Evolutionary conservation across 352 stramenopile genomes (phyloP), one percentile per base, ranked within the genome.

Genomic region (Pythium apleroticum): DNA sequence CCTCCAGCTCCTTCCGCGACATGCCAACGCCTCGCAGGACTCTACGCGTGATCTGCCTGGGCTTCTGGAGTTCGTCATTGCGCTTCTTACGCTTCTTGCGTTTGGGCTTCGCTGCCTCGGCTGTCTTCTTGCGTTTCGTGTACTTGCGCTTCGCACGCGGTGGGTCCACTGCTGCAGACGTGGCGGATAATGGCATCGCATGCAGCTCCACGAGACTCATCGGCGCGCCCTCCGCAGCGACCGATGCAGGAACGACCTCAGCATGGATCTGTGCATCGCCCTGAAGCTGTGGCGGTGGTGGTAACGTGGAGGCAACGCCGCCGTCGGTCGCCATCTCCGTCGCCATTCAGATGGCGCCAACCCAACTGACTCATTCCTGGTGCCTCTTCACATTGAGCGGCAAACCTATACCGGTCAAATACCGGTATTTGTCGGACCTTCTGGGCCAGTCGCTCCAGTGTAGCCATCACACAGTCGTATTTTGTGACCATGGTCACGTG

Each of bases 391-490:
- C 22, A 33, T 53, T 27, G 31, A 24, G 46, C 25, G 20, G 24
- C 24, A 63, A 35, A 60, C 0, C 25, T 14, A 46, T 33, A 60
- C 50, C 60, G 60, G 60, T 66, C 22, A 1, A 5, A 43, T 24
- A 60, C 60, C 60, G 60, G 60, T 66, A 45, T 20, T 22, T 43
- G 4, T 22, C 33, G 33, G 17, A 25, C 25, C 14, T n/a, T 55
- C 59, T 49, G 49, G n/a, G 50, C 53, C 60, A 67, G 30, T 67
- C 60, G 54, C 30, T 50, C 22, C 30, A 66, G 27, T 65, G 55
- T 65, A 62, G 53, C 37, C 59, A 72, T 61, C 35, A 30, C 43
- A 50, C 43, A 50, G 22, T 50, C 43, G n/a, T 12, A 14, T 50
- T 30, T 50, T 50, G 43, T 27, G 43, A 50, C 28, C 20, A 28